A percentile compares a stretch with the other conserved stretches of the same genome.
Evolutionary conservation across 2,329 filamentous ascomycete genomes (phyloP).

Genomic region (Ceratocystiopsis sp.): DNA sequence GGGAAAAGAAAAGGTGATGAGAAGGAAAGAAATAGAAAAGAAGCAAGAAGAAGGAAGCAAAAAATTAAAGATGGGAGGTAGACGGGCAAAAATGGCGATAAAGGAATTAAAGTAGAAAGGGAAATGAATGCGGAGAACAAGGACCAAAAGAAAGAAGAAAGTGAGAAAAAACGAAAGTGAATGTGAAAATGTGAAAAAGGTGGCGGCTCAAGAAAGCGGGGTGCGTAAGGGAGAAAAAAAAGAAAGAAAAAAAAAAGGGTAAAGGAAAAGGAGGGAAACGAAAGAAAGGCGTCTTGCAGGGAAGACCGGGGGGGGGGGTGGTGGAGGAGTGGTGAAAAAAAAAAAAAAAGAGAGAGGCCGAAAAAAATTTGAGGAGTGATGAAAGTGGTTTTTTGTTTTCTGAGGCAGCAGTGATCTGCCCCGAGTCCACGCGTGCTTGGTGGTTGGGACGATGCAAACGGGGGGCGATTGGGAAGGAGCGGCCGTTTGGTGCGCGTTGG

Average conservation of each 20-base stretch:
- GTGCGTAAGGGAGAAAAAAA: neutral
- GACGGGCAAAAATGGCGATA: no score
- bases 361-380: neutral
- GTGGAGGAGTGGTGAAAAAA: neutral
- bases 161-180: neutral
- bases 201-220: no score
- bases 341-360: neutral
- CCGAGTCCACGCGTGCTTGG: no score
- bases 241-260: neutral
- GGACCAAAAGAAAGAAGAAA: neutral
- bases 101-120: neutral
- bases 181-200: neutral
- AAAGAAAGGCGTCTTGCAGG: neutral
- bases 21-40: no score
- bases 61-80: no score
- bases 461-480: no score
- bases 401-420: neutral
- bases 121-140: neutral
- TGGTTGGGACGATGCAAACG: no score
- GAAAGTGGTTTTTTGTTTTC: conserved; percentile 1
- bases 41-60: no score
- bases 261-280: neutral
- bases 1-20: no score
- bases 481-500: no score
- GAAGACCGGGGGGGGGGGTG: neutral